Base-by-base conservation (phyloP, 768 basidiomycete species). In the Mycena rebaudengoi region DNA sequence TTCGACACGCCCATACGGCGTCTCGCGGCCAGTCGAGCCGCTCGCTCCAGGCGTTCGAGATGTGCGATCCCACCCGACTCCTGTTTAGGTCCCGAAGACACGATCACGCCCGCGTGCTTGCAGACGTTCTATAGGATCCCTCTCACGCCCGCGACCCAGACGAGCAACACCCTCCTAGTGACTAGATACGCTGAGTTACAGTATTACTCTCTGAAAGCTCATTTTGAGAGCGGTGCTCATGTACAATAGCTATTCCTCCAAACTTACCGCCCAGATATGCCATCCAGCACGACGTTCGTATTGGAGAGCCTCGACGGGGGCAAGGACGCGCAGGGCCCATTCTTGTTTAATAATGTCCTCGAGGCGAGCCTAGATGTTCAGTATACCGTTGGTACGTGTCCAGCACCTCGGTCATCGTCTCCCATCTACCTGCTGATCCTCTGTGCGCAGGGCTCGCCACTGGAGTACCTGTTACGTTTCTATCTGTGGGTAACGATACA, bases 51-150 rank as follows among this genome's bases (percentile, higher is more conserved):
- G 29, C 43, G 18, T 25, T 18, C 35, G 53, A 26, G 60, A 26
- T 71, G 4, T 78, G 78, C 66, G 65, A 53, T 33, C 64, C 62
- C 23, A 64, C 64, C 11, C 41, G 55, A 45, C 32, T 55, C 26
- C 30, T 50, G 48, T 50, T 21, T 33, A 30, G 58, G 12, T 18
- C 29, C 52, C 16, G 35, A 43, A 2, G 39, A 48, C 33, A 5
- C 48, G n/a, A 64, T 78, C 28, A 78, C 74, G 23, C 79, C 79
- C 0, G 61, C 74, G 6, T 80, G 79, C 63, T 57, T 80, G 3
- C 74, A 78, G 50, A 72, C 71, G 3, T 57, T 79, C 1, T 79
- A 80, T 60, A 76, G 74, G 8, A 77, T 79, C 51, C 76, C 78
- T 0, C 60, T 72, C 8, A 74, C 75, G 4, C 56, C 59, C 13